Conservation (phyloP, 1,284 basidiomycete genomes). For the Puccinia sorghi region DNA sequence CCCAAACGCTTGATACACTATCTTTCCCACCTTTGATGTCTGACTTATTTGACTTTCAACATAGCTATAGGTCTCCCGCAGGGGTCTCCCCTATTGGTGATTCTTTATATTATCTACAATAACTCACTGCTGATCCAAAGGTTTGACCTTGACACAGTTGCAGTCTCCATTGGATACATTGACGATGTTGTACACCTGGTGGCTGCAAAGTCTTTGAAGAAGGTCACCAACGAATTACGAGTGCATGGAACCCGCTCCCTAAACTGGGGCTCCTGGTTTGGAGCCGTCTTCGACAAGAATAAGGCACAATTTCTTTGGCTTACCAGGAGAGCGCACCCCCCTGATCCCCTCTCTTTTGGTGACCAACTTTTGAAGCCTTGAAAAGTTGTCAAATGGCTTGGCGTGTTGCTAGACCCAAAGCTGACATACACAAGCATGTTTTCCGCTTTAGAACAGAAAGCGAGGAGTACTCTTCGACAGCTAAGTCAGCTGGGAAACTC, state of each 20-base stretch:
- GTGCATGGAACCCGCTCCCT: background rate
- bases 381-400: background rate
- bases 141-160: background rate
- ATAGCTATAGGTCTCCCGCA: conserved; percentile 15
- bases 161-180: conserved; percentile 2
- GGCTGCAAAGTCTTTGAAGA: background rate
- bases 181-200: conserved; percentile 15
- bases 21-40: background rate
- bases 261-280: background rate
- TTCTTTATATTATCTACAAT: conserved; percentile 25
- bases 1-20: background rate
- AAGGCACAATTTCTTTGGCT: conserved; percentile 23
- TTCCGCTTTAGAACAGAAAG: background rate
- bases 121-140: background rate
- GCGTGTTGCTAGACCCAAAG: background rate
- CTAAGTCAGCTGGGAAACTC: background rate
- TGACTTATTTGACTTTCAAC: background rate
- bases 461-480: background rate
- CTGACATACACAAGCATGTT: background rate
- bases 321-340: background rate
- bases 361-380: background rate
- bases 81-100: conserved; percentile 10
- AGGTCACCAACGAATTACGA: background rate
- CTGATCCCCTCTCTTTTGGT: background rate
- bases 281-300: background rate